Percentiles rank a stretch among this genome's conserved stretches.
phyloP scores from a whole-genome alignment of 2,329 filamentous ascomycete species.

The Cladosporium sp. region DNA sequence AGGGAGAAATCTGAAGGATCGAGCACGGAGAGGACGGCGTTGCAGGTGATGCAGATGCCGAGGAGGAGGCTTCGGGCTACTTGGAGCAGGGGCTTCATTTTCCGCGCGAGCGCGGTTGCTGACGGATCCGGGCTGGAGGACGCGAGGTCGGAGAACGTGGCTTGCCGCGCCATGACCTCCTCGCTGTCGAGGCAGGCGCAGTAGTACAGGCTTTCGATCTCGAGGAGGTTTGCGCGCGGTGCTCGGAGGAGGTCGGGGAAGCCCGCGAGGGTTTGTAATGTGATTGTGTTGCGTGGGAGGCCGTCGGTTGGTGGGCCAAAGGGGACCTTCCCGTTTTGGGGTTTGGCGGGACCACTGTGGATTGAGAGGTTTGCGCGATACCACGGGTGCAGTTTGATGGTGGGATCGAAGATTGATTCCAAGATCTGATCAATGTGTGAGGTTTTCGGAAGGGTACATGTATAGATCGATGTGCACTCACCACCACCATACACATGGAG shows the following conservation, averaged over 20 bases:
- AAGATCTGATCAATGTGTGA: neutral
- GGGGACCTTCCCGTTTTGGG: neutral
- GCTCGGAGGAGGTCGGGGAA: neutral
- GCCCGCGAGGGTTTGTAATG: neutral
- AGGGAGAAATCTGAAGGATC: neutral
- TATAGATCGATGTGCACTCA: neutral
- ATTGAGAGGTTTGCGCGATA: constrained; percentile 1
- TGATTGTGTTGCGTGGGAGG: neutral
- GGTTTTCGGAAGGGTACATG: neutral
- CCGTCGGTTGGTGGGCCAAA: neutral
- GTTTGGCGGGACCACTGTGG: neutral
- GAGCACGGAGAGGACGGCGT: neutral
- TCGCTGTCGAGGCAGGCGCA: neutral
- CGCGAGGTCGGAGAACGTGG: neutral
- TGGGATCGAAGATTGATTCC: constrained; percentile 6
- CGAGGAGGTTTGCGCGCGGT: neutral
- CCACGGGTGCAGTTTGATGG: constrained; percentile 5
- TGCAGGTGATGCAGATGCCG: constrained; percentile 1
- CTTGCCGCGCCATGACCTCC: neutral
- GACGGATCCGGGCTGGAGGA: neutral
- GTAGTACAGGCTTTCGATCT: constrained; percentile 2
- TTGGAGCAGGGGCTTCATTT: neutral
- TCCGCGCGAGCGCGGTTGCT: neutral
- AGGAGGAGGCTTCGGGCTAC: constrained; percentile 7
- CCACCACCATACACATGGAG: constrained; percentile 6